These are phyloP conservation scores for Barnettozyma populi DNA, from an alignment of 805 yeast genomes.

Conservation along the genomic window DNA sequence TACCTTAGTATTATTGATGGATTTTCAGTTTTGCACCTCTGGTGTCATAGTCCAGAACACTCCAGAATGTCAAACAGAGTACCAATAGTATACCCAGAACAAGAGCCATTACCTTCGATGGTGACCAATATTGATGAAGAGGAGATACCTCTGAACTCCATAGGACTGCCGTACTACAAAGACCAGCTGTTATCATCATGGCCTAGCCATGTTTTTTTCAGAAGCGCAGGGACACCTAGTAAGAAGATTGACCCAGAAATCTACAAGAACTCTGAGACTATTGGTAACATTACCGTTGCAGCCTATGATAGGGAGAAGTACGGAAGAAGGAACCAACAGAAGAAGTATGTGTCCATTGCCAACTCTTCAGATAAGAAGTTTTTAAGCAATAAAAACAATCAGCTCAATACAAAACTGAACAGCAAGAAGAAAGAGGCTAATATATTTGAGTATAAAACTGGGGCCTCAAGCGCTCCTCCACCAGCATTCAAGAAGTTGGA, in stretches of 20 bases:
- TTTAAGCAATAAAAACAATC: conserved; percentile 45
- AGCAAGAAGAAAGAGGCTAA: conserved; percentile 19
- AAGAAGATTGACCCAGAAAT: conserved; percentile 43
- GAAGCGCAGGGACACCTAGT: conserved; percentile 58
- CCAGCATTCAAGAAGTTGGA: conserved; percentile 70
- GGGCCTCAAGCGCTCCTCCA: conserved; percentile 44
- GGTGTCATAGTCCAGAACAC: conserved; percentile 51
- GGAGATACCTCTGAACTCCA: conserved; percentile 53
- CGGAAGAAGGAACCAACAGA: conserved; percentile 49
- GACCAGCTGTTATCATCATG: conserved; percentile 75
- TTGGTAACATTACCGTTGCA: conserved; percentile 37
- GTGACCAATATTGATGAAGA: conserved; percentile 36
- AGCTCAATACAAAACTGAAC: conserved; percentile 11
- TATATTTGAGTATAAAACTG: conserved; percentile 29
- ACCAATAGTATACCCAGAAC: conserved; percentile 54
- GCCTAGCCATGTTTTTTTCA: conserved; percentile 60
- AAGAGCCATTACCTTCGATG: conserved; percentile 30
- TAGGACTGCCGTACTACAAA: conserved; percentile 86
- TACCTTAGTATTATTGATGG: conserved; percentile 64
- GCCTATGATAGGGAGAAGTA: conserved; percentile 52
- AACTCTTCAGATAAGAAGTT: conserved; percentile 39
- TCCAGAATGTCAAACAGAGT: conserved; percentile 36
- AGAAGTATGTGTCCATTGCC: conserved; percentile 36
- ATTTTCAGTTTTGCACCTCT: conserved; percentile 40
- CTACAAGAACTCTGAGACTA: conserved; percentile 30